A percentile compares a stretch with the other conserved stretches of the same genome.
These are phyloP conservation scores for Barnettozyma siamensis DNA, from an alignment of 805 yeast species.

Conservation along the genomic window DNA sequence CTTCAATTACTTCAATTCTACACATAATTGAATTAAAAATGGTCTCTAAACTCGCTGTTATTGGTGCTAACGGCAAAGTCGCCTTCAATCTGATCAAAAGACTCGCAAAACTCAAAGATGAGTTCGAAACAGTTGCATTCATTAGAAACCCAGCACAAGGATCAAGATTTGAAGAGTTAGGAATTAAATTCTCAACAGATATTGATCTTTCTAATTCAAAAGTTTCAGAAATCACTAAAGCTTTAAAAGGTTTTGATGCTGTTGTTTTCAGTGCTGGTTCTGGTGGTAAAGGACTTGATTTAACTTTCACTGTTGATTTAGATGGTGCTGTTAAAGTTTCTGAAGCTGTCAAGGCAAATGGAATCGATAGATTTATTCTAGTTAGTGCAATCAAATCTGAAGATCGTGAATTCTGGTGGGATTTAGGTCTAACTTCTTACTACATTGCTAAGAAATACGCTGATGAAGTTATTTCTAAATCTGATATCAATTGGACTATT, in stretches of 20 bases:
- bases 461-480: slow-evolving; percentile 38
- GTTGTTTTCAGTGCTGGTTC: slow-evolving; percentile 61
- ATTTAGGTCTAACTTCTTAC: slow-evolving; percentile 38
- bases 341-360: slow-evolving; percentile 45
- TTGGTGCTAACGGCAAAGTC: slow-evolving; percentile 63
- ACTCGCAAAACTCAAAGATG: slow-evolving; percentile 24
- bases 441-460: slow-evolving; percentile 60
- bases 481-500: slow-evolving; percentile 45
- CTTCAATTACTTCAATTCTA: too few relatives aligned
- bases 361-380: slow-evolving; percentile 41
- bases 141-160: slow-evolving; percentile 44
- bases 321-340: slow-evolving; percentile 55
- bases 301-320: slow-evolving; percentile 48
- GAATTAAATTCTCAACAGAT: slow-evolving; percentile 31
- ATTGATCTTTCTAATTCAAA: slow-evolving; percentile 35
- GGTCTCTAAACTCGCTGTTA: slow-evolving; percentile 34
- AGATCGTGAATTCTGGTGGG: slow-evolving; percentile 41
- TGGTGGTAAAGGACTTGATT: slow-evolving; percentile 45
- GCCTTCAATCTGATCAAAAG: slow-evolving; percentile 41
- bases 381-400: slow-evolving; percentile 54
- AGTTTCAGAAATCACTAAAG: slow-evolving; percentile 30
- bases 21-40: slow-evolving; percentile 2
- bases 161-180: slow-evolving; percentile 31
- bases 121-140: slow-evolving; percentile 37
- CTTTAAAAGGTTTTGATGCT: slow-evolving; percentile 44